Conservation (phyloP, 208 protist genomes). For the Porcisia deanei region DNA sequence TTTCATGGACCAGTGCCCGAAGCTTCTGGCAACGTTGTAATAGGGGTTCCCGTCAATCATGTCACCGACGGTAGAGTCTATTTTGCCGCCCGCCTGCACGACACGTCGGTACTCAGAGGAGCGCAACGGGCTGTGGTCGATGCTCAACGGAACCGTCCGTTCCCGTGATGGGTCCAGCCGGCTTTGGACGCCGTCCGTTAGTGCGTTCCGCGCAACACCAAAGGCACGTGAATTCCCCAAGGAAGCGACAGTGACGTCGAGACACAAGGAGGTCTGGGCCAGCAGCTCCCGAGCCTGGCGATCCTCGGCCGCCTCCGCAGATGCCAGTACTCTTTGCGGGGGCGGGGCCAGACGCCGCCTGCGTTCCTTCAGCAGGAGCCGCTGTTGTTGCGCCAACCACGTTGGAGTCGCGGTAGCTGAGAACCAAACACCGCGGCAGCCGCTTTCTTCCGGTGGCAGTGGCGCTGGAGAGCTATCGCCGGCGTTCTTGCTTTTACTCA, state of each 20-base stretch:
- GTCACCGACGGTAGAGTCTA: conserved; percentile 46
- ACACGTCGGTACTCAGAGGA: conserved; percentile 67
- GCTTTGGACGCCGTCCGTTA: conserved; percentile 41
- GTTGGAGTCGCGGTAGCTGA: conserved; percentile 55
- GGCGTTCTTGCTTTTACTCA: neutral
- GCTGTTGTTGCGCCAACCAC: conserved; percentile 36
- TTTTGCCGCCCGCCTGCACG: conserved; percentile 55
- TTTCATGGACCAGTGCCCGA: conserved; percentile 88
- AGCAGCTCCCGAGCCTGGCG: conserved; percentile 12
- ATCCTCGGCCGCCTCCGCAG: conserved; percentile 25
- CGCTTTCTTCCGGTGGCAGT: conserved; percentile 31
- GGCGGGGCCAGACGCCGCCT: conserved; percentile 30
- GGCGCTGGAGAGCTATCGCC: neutral
- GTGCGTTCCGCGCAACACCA: conserved; percentile 62
- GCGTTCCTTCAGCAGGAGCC: conserved; percentile 13
- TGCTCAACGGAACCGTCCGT: conserved; percentile 62
- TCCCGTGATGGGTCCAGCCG: conserved; percentile 55
- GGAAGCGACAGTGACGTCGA: conserved; percentile 69
- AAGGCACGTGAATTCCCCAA: conserved; percentile 76
- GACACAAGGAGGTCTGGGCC: conserved; percentile 32
- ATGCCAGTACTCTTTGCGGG: conserved; percentile 30
- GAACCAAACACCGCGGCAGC: conserved; percentile 81
- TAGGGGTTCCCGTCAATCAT: conserved; percentile 78
- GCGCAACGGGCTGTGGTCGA: conserved; percentile 66
- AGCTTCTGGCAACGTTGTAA: conserved; percentile 75